Evolutionary conservation across 2,329 filamentous ascomycete genomes (phyloP), one percentile per base, ranked within the genome.

Genomic region (Thielaviopsis punctulata): DNA sequence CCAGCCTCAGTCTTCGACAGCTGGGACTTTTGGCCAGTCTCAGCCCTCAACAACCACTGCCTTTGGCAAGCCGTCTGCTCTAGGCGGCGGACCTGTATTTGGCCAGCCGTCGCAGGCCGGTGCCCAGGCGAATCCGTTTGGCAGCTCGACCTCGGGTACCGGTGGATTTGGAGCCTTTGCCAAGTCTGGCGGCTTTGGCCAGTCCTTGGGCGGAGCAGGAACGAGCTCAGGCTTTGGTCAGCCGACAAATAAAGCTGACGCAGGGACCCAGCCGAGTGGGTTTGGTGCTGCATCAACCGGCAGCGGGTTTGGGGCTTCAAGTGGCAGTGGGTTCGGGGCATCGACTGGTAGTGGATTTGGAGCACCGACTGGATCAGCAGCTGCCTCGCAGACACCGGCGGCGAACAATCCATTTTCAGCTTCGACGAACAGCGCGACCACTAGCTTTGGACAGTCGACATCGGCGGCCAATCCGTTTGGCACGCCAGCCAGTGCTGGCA

Each of bases 21-120:
- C 24, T 19, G 27, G 7, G 2, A 9, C 47, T 13, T 27, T n/a
- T 23, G 25, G n/a, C n/a, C n/a, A n/a, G n/a, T n/a, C n/a, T n/a
- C n/a, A n/a, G n/a, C n/a, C n/a, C n/a, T n/a, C n/a, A 4, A 30
- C 12, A 4, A 30, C 44, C 48, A 56, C 2, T 53, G 56, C 15
- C 55, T 70, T 73, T 55, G 63, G 65, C 1, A 68, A 68, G 52
- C 59, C 68, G 19, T 58, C 2, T 71, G 71, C 52, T n/a, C n/a
- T n/a, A n/a, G n/a, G n/a, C 67, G 69, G n/a, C 60, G 66, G 44
- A 52, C 64, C 43, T 50, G 59, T 58, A 1, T 71, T 73, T 55
- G 64, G 65, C 5, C 69, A 68, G 49, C 56, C 64, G 1, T 52
- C 54, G 12, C 45, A 49, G 9, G 30, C 51, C 13, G 51, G 51